A percentile compares a stretch with the other conserved stretches of the same genome.
These are phyloP conservation scores for Lecanosticta acicola DNA, from an alignment of 2,329 filamentous ascomycete genomes.

Conservation along the genomic window DNA sequence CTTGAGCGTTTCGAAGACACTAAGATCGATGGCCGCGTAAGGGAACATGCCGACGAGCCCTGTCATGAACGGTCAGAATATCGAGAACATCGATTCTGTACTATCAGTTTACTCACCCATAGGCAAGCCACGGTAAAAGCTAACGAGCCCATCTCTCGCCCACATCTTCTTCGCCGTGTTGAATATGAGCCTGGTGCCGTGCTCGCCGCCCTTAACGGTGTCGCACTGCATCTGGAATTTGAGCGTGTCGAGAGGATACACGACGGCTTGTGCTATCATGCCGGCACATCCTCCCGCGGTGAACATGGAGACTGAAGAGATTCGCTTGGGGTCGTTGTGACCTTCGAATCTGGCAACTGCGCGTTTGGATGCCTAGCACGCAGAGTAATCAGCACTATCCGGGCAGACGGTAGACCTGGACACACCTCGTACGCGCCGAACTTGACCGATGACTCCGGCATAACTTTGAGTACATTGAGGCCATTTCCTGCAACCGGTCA, in stretches of 20 bases:
- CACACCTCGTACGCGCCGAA: conserved; percentile 87
- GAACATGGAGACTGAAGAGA: conserved; percentile 82
- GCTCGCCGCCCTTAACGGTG: conserved; percentile 77
- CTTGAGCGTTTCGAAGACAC: conserved; percentile 92
- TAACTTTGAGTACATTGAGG: conserved; percentile 93
- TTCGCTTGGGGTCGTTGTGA: conserved; percentile 71
- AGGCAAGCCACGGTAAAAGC: conserved; percentile 86
- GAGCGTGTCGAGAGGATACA: conserved; percentile 87
- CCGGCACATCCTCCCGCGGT: conserved; percentile 84
- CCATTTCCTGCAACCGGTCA: conserved; percentile 65
- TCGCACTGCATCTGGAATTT: conserved; percentile 91
- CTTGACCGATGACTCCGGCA: conserved; percentile 97
- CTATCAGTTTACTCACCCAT: too few relatives aligned
- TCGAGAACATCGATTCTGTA: too few relatives aligned
- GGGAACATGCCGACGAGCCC: conserved; percentile 94
- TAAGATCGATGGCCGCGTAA: conserved; percentile 93
- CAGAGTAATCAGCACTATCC: conserved; percentile 5
- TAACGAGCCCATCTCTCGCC: conserved; percentile 63
- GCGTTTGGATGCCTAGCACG: conserved; percentile 68
- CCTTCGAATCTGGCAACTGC: conserved; percentile 81
- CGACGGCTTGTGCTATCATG: conserved; percentile 89
- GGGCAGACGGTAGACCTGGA: not conserved
- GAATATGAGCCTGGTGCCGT: conserved; percentile 74
- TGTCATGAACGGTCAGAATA: too few relatives aligned
- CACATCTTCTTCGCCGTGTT: conserved; percentile 85